Evolutionary conservation across 2,329 filamentous ascomycete species (phyloP), one percentile per base, ranked within the genome.

Genomic region (Chrysoporthe puriensis): DNA sequence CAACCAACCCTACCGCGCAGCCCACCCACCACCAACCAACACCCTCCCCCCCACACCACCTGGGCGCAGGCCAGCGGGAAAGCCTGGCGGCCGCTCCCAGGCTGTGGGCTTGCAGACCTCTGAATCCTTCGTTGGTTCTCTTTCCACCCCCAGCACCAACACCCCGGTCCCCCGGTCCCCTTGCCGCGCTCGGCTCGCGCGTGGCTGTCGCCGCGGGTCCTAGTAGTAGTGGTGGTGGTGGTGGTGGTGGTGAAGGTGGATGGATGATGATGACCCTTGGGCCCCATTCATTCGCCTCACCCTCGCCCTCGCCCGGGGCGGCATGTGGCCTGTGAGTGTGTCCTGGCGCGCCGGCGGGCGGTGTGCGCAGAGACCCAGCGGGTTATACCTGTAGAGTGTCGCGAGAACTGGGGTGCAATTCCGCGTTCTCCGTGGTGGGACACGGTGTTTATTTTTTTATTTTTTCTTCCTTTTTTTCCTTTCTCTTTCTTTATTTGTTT

Each of bases 41-140:
- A 5, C 5, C 36, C 36, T n/a, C 36, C 36, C 14, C 40, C 44
- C 43, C 32, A 36, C 26, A 36, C 44, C 59, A 62, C 59, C 59
- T 36, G 16, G 61, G 61, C 46, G 48, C 46, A 63, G 40, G 61
- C 43, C 42, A 43, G 61, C 61, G 50, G 61, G 50, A 26, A 69
- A 66, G 66, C 63, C 67, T 69, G 67, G 67, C 67, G 67, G 67
- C 67, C 67, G 67, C 63, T 66, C 67, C 67, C 66, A 48, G 67
- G 61, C 48, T 43, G 40, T 54, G 36, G 18, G 32, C 26, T 56
- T 57, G 34, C 61, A 63, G 21, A 21, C 61, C 40, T 16, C 21
- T n/a, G 48, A 54, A 63, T 63, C 48, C 48, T 63, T 21, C 46
- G 42, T 14, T 57, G 14, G 54, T 34, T 2, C 60, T 34, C 7